A percentile compares a stretch with the other conserved stretches of the same genome.
Conservation (phyloP, 2,329 filamentous ascomycete species). For the Proliferodiscus dingleyae region DNA sequence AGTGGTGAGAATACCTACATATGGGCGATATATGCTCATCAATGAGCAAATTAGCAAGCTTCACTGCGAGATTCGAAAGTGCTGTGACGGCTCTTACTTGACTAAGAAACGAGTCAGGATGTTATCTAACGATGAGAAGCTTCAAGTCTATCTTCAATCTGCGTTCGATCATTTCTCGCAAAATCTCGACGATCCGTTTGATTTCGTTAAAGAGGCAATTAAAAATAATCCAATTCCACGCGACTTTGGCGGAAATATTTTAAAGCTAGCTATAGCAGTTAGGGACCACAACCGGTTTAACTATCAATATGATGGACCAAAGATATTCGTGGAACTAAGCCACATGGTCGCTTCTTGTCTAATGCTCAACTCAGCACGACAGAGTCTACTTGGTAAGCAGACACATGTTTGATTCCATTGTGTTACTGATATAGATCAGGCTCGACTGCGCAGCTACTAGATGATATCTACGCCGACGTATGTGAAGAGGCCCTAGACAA, state of each 20-base stretch:
- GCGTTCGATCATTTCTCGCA: slow-evolving; percentile 10
- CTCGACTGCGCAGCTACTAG: slow-evolving; percentile 4
- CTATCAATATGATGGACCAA: not conserved
- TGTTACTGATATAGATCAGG: not conserved
- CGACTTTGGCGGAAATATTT: slow-evolving; percentile 11
- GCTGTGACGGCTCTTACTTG: not conserved
- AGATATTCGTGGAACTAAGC: slow-evolving; percentile 6
- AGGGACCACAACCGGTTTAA: no score
- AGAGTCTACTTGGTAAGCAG: slow-evolving; percentile 2
- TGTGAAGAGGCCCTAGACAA: slow-evolving; percentile 4
- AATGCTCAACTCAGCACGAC: slow-evolving; percentile 7
- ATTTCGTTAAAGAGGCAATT: slow-evolving; percentile 10
- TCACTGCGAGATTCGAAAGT: not conserved
- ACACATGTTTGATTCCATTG: not conserved
- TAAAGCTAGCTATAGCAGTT: slow-evolving; percentile 10
- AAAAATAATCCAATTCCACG: slow-evolving; percentile 6
- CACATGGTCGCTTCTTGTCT: slow-evolving; percentile 13
- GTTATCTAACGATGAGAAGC: not conserved
- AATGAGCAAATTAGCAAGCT: slow-evolving; percentile 6
- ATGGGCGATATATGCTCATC: not conserved
- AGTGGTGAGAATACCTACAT: slow-evolving; percentile 5
- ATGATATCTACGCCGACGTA: slow-evolving; percentile 6
- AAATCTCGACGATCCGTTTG: slow-evolving; percentile 5
- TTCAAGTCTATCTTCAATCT: slow-evolving; percentile 5
- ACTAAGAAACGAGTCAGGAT: slow-evolving; percentile 3